phyloP scores from a whole-genome alignment of 345 rosid species.

The Eutrema heterophyllum region DNA sequence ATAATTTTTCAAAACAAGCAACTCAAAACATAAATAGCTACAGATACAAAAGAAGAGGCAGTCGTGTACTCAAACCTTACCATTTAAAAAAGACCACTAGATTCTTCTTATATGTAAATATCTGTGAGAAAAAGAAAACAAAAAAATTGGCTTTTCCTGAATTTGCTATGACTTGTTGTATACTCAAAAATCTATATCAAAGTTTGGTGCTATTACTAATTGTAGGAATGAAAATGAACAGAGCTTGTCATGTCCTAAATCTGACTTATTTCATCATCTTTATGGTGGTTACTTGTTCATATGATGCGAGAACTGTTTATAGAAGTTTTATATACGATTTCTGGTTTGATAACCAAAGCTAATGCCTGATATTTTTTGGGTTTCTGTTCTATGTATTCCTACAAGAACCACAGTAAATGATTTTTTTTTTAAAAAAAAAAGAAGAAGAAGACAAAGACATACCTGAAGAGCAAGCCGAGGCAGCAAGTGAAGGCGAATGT shows the following conservation, averaged over 20 bases:
- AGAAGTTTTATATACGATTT: neutral
- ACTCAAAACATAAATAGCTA: slow-evolving; percentile 20
- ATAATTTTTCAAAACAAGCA: slow-evolving; percentile 16
- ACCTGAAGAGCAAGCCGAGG: slow-evolving; percentile 33
- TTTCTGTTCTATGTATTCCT: neutral
- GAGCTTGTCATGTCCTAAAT: slow-evolving; percentile 5
- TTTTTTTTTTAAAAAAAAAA: too few relatives aligned
- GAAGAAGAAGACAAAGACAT: neutral
- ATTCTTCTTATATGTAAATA: neutral
- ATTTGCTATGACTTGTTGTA: slow-evolving; percentile 29
- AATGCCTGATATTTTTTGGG: neutral
- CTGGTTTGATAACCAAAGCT: neutral
- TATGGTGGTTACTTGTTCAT: slow-evolving; percentile 19
- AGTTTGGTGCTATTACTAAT: slow-evolving; percentile 27
- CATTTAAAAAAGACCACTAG: slow-evolving; percentile 3
- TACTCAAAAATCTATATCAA: slow-evolving; percentile 25
- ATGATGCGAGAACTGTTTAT: slow-evolving; percentile 1
- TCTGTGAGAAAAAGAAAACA: neutral
- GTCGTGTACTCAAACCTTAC: slow-evolving; percentile 31
- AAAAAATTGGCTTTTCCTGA: slow-evolving; percentile 4
- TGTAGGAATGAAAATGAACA: slow-evolving; percentile 25
- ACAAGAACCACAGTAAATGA: slow-evolving; percentile 10
- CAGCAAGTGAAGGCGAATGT: slow-evolving; percentile 7
- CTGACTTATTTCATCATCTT: slow-evolving; percentile 7
- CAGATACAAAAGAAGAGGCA: slow-evolving; percentile 22